Evolutionary conservation across 352 stramenopile species (phyloP).

Genomic region (Thalassiosira hispida): DNA sequence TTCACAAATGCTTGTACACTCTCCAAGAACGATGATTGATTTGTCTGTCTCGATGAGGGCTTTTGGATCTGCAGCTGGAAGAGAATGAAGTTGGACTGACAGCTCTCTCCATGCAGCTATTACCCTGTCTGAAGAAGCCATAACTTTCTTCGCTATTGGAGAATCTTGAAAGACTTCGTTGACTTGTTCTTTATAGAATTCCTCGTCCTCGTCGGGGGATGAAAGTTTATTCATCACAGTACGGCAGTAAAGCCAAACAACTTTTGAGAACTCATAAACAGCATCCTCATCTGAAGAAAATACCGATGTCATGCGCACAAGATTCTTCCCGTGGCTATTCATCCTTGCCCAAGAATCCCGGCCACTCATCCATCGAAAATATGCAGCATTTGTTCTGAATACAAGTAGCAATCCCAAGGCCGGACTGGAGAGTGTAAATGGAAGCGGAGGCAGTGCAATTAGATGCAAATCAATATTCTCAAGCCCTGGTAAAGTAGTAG

Average conservation of each 20-base stretch:
- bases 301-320: conserved; percentile 53
- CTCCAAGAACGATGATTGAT: conserved; percentile 49
- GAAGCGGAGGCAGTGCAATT: conserved; percentile 37
- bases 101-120: conserved; percentile 50
- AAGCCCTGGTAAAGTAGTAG: background rate
- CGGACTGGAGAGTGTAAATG: conserved; percentile 55
- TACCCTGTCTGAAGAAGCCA: conserved; percentile 18
- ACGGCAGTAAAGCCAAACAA: conserved; percentile 28
- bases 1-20: conserved; percentile 26
- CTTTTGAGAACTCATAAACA: conserved; percentile 27
- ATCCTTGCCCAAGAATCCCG: conserved; percentile 62
- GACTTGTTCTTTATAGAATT: conserved; percentile 39
- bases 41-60: conserved; percentile 61
- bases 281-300: conserved; percentile 37
- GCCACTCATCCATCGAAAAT: conserved; percentile 68
- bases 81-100: conserved; percentile 47
- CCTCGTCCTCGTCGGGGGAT: conserved; percentile 42
- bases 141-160: conserved; percentile 14
- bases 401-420: conserved; percentile 68
- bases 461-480: background rate
- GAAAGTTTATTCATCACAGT: conserved; percentile 44
- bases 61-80: conserved; percentile 47
- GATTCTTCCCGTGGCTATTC: conserved; percentile 53
- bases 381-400: conserved; percentile 77
- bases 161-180: conserved; percentile 19